Evolutionary conservation across 129 eudicot genomes (phyloP), one percentile per base, ranked within the genome.

Genomic region (Tagetes erecta): DNA sequence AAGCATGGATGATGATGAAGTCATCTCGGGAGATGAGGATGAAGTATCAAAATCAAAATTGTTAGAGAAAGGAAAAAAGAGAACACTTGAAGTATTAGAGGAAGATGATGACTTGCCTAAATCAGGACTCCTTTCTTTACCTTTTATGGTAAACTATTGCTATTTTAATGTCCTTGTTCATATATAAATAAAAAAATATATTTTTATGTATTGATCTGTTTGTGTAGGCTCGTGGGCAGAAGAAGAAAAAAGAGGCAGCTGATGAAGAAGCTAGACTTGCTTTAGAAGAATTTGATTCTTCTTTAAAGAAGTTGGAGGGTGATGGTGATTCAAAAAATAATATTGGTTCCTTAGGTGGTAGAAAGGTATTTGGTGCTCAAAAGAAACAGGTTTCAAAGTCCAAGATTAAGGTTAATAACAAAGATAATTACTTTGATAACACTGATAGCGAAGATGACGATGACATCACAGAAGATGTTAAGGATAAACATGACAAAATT

Each of bases 181-280:
- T 55, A 52, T 41, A 52, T 42, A 40, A 6, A 12, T 67, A 30
- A 14, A 53, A 56, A 20, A 8, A 38, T 8, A 27, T 75, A 56
- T 40, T 52, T 6, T n/a, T 64, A 47, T 20, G 27, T 20, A 69
- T 40, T 10, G 12, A 45, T 59, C 37, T 6, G 10, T 57, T 36
- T 70, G 73, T 71, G 13, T 77, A 95, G 99, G 99, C 81, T 38
- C 96, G 94, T 35, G 96, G 99, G 60, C 73, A 87, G 84, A 82
- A 85, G 68, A 95, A 88, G 88, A 87, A 85, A 47, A 91, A 88
- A 73, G 94, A 84, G 51, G 90, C 91, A 27, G 97, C 97, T 55
- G 92, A 87, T 67, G 88, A 95, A 83, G 99, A 95, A 88, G 99
- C 97, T 69, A 84, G 78, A 75, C 86, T 80, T 82, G 96, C 96